Evolutionary conservation across 352 stramenopile genomes (phyloP), one percentile per base, ranked within the genome.

Genomic region (Globisporangium iwayamae): DNA sequence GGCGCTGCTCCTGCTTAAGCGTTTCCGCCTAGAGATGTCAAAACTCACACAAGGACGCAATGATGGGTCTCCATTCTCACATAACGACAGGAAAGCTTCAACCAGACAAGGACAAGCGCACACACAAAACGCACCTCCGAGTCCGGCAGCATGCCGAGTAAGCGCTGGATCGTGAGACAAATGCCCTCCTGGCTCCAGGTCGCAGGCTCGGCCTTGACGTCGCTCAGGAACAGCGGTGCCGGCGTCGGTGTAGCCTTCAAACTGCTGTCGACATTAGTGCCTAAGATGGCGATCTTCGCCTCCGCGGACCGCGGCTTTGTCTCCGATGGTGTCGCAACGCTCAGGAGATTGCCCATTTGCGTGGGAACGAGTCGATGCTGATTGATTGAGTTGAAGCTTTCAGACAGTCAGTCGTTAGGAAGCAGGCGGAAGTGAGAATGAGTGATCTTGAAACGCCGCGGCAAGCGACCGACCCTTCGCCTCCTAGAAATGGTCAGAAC

Each of bases 101-200:
- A 38, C 2, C 20, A 22, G 7, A 56, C 11, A 5, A 38, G 14
- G 3, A 22, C 9, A 20, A 28, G 25, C 25, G 36, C 5, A 11
- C 8, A 3, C 50, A 16, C 8, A 38, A 14, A 36, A 4, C 62
- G 50, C 60, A 75, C 83, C 56, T 67, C 52, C 2, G 83, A 91
- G 60, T 93, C 83, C 1, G 78, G 73, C 2, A 90, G 63, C 55
- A 73, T 69, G 0, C 83, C 81, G 4, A 88, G 70, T 39, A 91
- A 76, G 45, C 83, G 81, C 61, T 90, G 79, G 53, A 88, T 67
- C 0, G 66, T 77, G 45, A 72, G 53, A 47, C 76, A 89, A n/a
- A 80, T 56, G 58, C 71, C 66, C 46, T 90, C 81, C 4, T 81
- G 65, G 38, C 67, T 81, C 83, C 83, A 93, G 14, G 53, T 32